Percentiles rank a stretch among this genome's conserved stretches.
Evolutionary conservation across 73 alveolate species (phyloP).

Genomic region (Uronychia setigera): DNA sequence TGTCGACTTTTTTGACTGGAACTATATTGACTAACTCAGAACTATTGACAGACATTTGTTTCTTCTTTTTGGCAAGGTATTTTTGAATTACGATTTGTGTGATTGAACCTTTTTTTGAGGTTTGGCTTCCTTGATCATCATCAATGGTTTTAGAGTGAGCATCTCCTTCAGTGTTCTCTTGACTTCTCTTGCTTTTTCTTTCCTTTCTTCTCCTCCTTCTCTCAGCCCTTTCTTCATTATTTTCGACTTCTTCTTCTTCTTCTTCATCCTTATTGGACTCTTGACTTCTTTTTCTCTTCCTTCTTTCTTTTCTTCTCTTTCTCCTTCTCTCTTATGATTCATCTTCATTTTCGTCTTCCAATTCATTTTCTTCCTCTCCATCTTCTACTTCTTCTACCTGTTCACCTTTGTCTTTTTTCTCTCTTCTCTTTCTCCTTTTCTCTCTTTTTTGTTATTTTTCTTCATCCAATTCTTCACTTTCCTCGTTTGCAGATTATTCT

Average conservation of each 20-base stretch:
- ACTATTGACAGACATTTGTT: neutral
- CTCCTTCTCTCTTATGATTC: neutral
- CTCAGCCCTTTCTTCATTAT: neutral
- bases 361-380: conserved; percentile 7
- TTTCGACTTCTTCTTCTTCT: neutral
- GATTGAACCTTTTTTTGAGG: neutral
- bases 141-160: neutral
- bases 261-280: neutral
- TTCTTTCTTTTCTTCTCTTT: neutral
- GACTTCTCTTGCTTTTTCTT: conserved; percentile 1
- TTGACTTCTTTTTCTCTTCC: neutral
- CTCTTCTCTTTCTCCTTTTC: conserved; percentile 20
- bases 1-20: neutral
- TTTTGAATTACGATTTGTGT: neutral
- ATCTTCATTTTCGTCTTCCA: neutral
- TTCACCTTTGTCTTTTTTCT: too few species aligned
- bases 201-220: neutral
- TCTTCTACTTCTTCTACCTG: conserved; percentile 8
- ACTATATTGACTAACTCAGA: neutral
- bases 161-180: conserved; percentile 12
- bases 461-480: neutral
- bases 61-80: neutral
- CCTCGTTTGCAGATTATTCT: neutral
- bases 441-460: neutral
- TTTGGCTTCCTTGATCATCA: neutral